A percentile compares a stretch with the other conserved stretches of the same genome.
Conservation (phyloP, 192 early-diverging fungal genomes). For the Umbelopsis sp. region DNA sequence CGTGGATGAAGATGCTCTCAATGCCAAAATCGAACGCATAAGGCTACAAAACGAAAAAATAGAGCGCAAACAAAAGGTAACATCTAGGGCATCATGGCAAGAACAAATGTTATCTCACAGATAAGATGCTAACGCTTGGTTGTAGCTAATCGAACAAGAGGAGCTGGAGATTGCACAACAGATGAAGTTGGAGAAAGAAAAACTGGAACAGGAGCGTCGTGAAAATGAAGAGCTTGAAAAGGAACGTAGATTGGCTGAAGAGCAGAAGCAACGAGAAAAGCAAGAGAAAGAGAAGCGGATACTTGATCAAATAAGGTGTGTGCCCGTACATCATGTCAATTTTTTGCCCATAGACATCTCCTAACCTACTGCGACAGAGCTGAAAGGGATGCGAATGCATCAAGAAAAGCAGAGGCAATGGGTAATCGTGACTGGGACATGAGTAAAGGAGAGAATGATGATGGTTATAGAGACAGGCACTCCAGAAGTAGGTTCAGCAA, state of each 20-base stretch:
- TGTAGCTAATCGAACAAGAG: neutral
- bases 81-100: no score
- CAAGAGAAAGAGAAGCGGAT: neutral
- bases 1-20: constrained; percentile 6
- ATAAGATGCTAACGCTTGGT: no score
- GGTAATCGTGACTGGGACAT: constrained; percentile 1
- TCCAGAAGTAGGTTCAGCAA: neutral
- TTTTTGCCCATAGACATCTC: no score
- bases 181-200: neutral
- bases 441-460: neutral
- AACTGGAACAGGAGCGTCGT: neutral
- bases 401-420: neutral
- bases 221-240: neutral
- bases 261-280: neutral
- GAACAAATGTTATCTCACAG: no score
- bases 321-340: neutral
- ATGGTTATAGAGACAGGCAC: neutral
- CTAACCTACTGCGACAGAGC: neutral
- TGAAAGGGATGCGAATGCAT: constrained; percentile 6
- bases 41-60: constrained; percentile 8
- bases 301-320: neutral
- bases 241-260: neutral
- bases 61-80: neutral
- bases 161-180: neutral
- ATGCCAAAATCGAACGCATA: constrained; percentile 13